A percentile compares a stretch with the other conserved stretches of the same genome.
These are phyloP conservation scores for Colletotrichum orbiculare DNA, from an alignment of 2,329 filamentous ascomycete genomes.

Conservation along the genomic window DNA sequence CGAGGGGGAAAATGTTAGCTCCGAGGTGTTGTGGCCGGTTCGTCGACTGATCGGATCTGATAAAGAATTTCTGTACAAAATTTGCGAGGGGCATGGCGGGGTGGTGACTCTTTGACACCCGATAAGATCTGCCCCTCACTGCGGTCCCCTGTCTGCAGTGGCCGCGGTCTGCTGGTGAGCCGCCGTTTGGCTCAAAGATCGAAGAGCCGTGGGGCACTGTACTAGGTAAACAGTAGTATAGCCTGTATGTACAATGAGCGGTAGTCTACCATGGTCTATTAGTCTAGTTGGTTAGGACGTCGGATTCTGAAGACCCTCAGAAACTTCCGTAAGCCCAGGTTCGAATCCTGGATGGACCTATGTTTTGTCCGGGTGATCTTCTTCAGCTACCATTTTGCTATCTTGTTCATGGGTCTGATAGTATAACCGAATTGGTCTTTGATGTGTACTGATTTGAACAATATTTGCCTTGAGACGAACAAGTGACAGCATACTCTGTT, in stretches of 20 bases:
- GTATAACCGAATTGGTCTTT: background rate
- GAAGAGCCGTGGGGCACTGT: too few species aligned
- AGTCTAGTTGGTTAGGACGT: constrained; percentile 38
- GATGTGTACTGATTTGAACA: background rate
- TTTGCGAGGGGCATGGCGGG: constrained; percentile 37
- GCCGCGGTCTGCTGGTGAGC: too few species aligned
- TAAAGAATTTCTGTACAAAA: constrained; percentile 28
- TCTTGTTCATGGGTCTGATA: background rate
- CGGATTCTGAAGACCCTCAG: constrained; percentile 27
- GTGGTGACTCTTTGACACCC: constrained; percentile 15
- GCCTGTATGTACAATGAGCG: accelerated
- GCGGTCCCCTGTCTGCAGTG: background rate
- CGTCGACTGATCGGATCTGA: constrained; percentile 23
- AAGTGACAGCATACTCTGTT: constrained; percentile 14
- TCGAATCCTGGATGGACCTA: constrained; percentile 37
- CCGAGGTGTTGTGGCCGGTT: constrained; percentile 21
- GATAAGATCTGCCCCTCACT: constrained; percentile 37
- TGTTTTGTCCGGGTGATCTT: background rate
- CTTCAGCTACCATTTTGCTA: accelerated
- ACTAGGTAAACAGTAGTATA: too few species aligned
- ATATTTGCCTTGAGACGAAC: background rate
- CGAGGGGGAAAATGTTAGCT: constrained; percentile 27
- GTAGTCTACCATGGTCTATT: constrained; percentile 14
- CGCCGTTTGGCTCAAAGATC: too few species aligned
- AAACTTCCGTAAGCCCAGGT: constrained; percentile 36